These are phyloP conservation scores for Oryza rufipogon DNA, from an alignment of 176 grass and related monocot genomes.

Conservation along the genomic window DNA sequence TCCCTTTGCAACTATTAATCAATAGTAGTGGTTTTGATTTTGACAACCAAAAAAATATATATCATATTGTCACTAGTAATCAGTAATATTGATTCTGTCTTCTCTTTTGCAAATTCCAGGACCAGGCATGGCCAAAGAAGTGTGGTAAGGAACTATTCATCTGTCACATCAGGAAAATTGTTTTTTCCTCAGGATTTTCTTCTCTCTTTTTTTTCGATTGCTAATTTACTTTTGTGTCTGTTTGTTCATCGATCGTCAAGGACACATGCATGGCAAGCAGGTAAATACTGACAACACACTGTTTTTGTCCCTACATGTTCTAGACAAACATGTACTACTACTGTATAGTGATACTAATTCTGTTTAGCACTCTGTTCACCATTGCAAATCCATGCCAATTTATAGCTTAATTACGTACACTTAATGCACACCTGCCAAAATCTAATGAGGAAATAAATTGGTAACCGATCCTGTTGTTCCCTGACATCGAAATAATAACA, in stretches of 20 bases:
- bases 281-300: neutral
- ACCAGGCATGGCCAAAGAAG: conserved; percentile 67
- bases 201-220: neutral
- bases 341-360: neutral
- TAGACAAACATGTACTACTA: neutral
- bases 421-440: neutral
- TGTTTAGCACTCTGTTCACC: neutral
- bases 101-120: conserved; percentile 35
- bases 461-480: neutral
- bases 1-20: neutral
- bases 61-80: neutral
- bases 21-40: neutral
- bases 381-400: neutral
- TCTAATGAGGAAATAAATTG: neutral
- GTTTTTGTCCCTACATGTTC: neutral
- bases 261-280: conserved; percentile 61
- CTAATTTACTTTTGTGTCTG: neutral
- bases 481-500: neutral
- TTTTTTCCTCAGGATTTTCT: neutral
- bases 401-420: neutral
- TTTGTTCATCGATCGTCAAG: conserved; percentile 18
- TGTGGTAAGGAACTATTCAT: conserved; percentile 48
- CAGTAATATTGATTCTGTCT: neutral
- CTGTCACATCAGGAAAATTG: neutral
- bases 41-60: neutral